These are phyloP conservation scores for Pseudisothecium myosuroides DNA, from an alignment of 225 moss, liverwort and hornwort species.

Conservation along the genomic window DNA sequence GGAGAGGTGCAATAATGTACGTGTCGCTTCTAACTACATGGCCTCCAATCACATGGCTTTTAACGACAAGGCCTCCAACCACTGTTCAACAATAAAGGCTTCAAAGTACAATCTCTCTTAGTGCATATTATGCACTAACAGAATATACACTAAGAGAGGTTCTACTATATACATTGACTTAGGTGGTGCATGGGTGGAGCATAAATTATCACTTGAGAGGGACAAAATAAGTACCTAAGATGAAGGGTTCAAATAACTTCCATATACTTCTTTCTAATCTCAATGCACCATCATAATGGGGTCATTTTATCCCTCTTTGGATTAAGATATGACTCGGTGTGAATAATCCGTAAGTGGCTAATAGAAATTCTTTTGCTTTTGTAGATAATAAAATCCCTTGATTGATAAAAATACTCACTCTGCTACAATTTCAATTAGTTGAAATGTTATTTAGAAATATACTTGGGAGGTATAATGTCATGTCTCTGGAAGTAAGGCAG, in stretches of 20 bases:
- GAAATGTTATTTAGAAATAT: background rate
- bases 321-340: background rate
- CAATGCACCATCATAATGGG: background rate
- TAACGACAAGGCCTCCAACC: no score
- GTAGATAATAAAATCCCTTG: background rate
- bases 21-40: no score
- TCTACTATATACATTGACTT: background rate
- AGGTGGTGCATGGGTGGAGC: fast-evolving
- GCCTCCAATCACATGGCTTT: no score
- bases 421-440: background rate
- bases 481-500: background rate
- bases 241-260: background rate
- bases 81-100: no score
- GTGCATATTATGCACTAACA: no score
- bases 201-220: background rate
- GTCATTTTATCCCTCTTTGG: background rate
- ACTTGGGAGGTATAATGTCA: background rate
- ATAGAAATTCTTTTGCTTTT: background rate
- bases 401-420: background rate
- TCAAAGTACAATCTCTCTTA: no score
- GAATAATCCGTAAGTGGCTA: fast-evolving
- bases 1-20: no score
- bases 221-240: background rate
- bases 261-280: background rate
- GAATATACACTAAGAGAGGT: no score